Percentiles rank a stretch among this genome's conserved stretches.
Evolutionary conservation across 2,329 filamentous ascomycete species (phyloP).

Genomic region (Paecilomyces fulvus): DNA sequence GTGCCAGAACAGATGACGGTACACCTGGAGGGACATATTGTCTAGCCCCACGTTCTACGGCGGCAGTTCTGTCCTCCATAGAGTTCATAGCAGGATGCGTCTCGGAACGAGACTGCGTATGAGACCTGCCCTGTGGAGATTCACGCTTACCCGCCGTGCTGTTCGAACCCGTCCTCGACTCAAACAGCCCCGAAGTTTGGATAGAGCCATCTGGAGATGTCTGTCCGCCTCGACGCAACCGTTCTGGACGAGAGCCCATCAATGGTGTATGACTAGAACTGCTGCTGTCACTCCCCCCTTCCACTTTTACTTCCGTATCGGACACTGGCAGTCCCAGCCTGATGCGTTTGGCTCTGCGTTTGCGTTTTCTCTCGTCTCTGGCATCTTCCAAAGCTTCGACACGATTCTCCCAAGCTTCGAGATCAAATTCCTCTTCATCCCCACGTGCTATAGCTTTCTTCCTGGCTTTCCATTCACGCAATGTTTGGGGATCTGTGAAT

Average conservation of each 20-base stretch:
- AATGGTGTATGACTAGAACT: not conserved
- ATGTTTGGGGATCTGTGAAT: constrained; percentile 29
- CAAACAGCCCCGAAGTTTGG: not conserved
- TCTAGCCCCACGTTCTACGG: not conserved
- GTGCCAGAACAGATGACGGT: not conserved
- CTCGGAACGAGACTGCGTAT: not conserved
- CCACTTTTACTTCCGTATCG: not conserved
- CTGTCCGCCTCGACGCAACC: not conserved
- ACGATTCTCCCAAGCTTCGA: constrained; percentile 21
- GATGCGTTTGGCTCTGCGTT: constrained; percentile 20
- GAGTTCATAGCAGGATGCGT: not conserved
- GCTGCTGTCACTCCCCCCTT: not conserved
- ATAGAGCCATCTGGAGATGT: not conserved
- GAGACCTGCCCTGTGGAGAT: not conserved
- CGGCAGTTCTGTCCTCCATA: not conserved
- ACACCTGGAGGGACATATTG: not conserved
- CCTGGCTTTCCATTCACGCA: constrained; percentile 34
- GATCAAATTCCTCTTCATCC: constrained; percentile 21
- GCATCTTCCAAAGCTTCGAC: constrained; percentile 13
- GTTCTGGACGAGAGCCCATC: not conserved
- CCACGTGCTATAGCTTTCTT: constrained; percentile 24
- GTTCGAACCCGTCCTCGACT: not conserved
- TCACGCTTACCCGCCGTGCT: not conserved
- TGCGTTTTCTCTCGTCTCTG: constrained; percentile 15
- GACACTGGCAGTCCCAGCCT: constrained; percentile 10